These are phyloP conservation scores for Penicillium mononematosum DNA, from an alignment of 495 filamentous ascomycete genomes.

Conservation along the genomic window DNA sequence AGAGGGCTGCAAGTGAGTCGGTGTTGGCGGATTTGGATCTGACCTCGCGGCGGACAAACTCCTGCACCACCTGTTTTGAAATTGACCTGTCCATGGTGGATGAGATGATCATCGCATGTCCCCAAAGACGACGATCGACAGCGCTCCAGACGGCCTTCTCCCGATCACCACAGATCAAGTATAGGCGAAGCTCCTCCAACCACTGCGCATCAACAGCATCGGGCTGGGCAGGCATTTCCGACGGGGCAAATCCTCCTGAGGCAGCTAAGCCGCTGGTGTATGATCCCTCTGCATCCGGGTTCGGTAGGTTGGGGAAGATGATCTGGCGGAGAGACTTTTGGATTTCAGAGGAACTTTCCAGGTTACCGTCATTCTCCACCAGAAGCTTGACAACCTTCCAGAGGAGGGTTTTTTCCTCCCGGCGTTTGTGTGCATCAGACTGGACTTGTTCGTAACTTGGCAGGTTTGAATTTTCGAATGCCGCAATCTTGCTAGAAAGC, in stretches of 20 bases:
- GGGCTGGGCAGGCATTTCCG: constrained; percentile 35
- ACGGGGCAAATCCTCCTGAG: constrained; percentile 30
- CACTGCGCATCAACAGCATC: constrained; percentile 67
- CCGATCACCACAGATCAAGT: constrained; percentile 75
- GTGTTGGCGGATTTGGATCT: constrained; percentile 72
- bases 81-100: constrained; percentile 66
- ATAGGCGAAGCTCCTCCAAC: constrained; percentile 65
- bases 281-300: constrained; percentile 33
- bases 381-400: constrained; percentile 83
- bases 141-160: constrained; percentile 94
- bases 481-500: constrained; percentile 71
- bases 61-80: constrained; percentile 90
- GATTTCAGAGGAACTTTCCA: constrained; percentile 73
- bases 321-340: constrained; percentile 69
- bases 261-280: constrained; percentile 24
- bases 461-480: constrained; percentile 62
- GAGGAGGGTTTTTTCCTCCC: constrained; percentile 78
- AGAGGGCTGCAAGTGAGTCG: constrained; percentile 84
- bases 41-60: constrained; percentile 91
- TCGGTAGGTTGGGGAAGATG: constrained; percentile 62
- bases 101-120: constrained; percentile 89
- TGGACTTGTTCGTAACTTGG: constrained; percentile 47
- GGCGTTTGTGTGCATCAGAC: constrained; percentile 60
- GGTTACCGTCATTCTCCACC: constrained; percentile 78
- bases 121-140: constrained; percentile 92